phyloP scores from a whole-genome alignment of 495 filamentous ascomycete species.

The Elasticomyces elasticus region DNA sequence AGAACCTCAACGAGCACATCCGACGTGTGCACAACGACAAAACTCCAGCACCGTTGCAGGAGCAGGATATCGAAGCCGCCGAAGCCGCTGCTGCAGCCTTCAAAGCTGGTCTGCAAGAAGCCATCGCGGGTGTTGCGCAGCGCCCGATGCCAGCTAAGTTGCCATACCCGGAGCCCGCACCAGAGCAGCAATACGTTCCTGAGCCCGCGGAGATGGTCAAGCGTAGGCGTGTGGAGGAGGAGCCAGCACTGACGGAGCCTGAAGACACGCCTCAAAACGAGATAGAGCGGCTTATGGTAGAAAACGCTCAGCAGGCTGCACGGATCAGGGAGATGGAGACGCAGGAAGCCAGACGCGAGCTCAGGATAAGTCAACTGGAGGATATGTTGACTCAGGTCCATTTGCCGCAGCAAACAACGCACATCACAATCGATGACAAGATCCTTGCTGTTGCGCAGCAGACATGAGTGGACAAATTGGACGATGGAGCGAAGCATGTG shows the following conservation, averaged over 20 bases:
- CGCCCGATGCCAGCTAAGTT: neutral
- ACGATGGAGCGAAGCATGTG: neutral
- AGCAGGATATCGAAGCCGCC: constrained; percentile 42
- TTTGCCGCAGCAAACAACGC: neutral
- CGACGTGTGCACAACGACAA: constrained; percentile 51
- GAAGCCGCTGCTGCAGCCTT: constrained; percentile 33
- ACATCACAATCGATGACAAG: neutral
- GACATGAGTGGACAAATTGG: neutral
- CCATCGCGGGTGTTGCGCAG: neutral
- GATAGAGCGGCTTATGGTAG: constrained; percentile 21
- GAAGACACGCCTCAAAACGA: constrained; percentile 1
- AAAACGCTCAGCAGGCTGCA: constrained; percentile 21
- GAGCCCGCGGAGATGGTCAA: neutral
- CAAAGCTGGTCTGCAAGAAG: constrained; percentile 23
- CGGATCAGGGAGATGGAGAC: constrained; percentile 25
- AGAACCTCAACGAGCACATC: constrained; percentile 82
- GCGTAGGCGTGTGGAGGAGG: neutral
- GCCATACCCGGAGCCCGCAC: neutral
- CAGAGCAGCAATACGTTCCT: neutral
- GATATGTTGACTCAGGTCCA: neutral
- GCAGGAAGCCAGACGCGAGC: neutral
- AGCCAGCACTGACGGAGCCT: neutral
- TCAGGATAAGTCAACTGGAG: constrained; percentile 1
- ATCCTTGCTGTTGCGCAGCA: neutral
- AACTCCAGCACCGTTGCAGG: constrained; percentile 6